Evolutionary conservation across 2,329 filamentous ascomycete genomes (phyloP), one percentile per base, ranked within the genome.

Genomic region (Seiridium cupressi): DNA sequence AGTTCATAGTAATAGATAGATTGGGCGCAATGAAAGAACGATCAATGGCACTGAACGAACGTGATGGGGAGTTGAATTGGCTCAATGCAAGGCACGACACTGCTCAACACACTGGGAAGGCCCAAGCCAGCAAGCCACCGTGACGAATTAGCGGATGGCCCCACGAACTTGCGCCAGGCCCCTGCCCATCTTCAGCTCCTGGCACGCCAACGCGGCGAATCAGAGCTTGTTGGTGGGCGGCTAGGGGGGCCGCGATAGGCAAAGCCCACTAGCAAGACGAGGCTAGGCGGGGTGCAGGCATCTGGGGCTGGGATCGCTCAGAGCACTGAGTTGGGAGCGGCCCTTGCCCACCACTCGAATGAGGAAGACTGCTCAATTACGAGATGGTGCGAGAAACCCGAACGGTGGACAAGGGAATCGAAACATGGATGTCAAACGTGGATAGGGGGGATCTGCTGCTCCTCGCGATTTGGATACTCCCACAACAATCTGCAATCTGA

Each of bases 1-100:
- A 34, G 51, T 44, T 55, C 51, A 55, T 44, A 44, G 51, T 55
- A 42, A 55, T 55, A 55, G 51, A 40, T 55, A 55, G 51, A 55
- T 55, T 55, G 51, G 34, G 51, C 18, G 34, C 36, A 44, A 46
- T 34, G 40, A 44, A 11, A 32, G 54, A 18, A 55, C 32, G 10
- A 31, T 11, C 51, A 31, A 34, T 36, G 36, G 26, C 18, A 56
- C 34, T 10, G 51, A 18, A 10, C 11, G 35, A 55, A 35, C n/a
- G 35, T 55, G 40, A 42, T 44, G 44, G 54, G 42, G 44, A 26
- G 40, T 13, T 26, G 36, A 36, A 46, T 47, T 44, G 44, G 26
- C 18, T 57, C 34, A 57, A 57, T 57, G 54, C 54, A 57, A 57
- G 54, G 54, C 40, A 46, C 54, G 11, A 47, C 18, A 55, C 26